Base-by-base conservation (phyloP, 495 filamentous ascomycete species). In the Penicillium verhagenii region DNA sequence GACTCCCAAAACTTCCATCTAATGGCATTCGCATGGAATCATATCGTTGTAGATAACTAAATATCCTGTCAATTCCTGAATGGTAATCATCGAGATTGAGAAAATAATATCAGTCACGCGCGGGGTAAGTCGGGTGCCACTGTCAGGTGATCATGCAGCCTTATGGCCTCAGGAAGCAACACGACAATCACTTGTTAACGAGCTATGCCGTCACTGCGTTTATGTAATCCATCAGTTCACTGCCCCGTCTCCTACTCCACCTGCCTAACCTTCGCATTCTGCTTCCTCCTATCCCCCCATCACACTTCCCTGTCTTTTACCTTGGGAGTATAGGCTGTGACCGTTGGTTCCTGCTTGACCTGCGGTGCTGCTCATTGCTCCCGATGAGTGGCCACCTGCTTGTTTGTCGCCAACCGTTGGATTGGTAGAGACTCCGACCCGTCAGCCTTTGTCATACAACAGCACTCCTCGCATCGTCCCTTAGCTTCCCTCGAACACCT, bases 311-410 rank as follows among this genome's bases (percentile, higher is more conserved):
- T 54, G 13, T 10, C 46, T 49, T 65, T 50, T 56, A 26, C 26
- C 54, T 45, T 46, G 25, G 37, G 52, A 18, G 42, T 33, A 31
- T 46, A 35, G 43, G 29, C 29, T 31, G 33, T 63, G 23, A 23
- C 37, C 20, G 35, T 55, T 50, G 51, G 48, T 50, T 35, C 60
- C 59, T 31, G 48, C 52, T 59, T 45, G 54, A 57, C 31, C 47
- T 54, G 65, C 64, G 48, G 52, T 60, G 59, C 60, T 64, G 54
- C 35, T 59, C 68, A 51, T 65, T 63, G 47, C 57, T 53, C 68
- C 74, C 73, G 61, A 76, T 74, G 73, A 74, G 62, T 63, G 58
- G 59, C 64, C 52, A 52, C 64, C 51, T 61, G 64, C 37, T 67
- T 47, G 48, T 52, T 53, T 56, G 60, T 48, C 64, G 58, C 64